A percentile compares a stretch with the other conserved stretches of the same genome.
phyloP scores from a whole-genome alignment of 805 yeast species.

The Spencermartinsiella europaea region DNA sequence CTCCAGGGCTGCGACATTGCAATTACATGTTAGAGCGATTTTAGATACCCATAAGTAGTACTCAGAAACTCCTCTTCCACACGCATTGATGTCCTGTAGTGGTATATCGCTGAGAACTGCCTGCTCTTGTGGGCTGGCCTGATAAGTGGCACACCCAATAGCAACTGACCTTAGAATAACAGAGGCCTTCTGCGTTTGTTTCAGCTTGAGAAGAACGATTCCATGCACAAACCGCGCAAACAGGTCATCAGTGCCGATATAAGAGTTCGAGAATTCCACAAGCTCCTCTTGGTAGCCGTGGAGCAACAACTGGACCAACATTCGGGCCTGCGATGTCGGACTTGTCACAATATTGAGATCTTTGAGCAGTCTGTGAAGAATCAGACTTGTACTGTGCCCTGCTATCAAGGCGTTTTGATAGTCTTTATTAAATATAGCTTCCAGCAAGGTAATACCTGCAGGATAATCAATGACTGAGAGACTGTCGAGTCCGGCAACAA shows the following conservation, averaged over 20 bases:
- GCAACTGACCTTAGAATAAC: neutral
- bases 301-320: neutral
- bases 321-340: neutral
- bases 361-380: neutral
- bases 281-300: neutral
- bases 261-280: neutral
- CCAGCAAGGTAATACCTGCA: neutral
- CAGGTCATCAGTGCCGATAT: neutral
- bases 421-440: neutral
- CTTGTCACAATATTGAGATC: neutral
- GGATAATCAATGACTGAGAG: neutral
- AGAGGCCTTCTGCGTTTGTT: neutral
- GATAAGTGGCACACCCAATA: neutral
- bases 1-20: conserved; percentile 32
- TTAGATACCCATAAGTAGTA: neutral
- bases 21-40: neutral
- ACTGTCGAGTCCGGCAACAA: neutral
- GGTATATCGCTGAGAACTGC: neutral
- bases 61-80: neutral
- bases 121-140: neutral
- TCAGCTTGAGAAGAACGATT: neutral
- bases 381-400: neutral
- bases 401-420: neutral
- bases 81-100: neutral
- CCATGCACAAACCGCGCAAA: neutral